Evolutionary conservation across 805 yeast genomes (phyloP).

Genomic region (Wickerhamomyces silvicola): DNA sequence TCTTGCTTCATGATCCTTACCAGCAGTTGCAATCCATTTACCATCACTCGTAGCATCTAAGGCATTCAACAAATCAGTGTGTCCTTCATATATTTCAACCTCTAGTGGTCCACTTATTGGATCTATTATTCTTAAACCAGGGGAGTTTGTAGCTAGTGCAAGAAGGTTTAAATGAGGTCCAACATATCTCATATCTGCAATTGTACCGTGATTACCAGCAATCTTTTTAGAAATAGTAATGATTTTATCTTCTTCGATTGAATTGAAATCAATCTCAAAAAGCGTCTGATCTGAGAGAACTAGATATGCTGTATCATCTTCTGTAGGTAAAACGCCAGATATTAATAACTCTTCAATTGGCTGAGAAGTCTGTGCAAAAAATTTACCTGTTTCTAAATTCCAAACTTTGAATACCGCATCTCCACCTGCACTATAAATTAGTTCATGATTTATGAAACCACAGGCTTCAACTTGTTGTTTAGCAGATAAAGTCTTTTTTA

Average conservation of each 20-base stretch:
- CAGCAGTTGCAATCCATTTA: slow-evolving; percentile 83
- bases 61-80: slow-evolving; percentile 75
- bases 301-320: slow-evolving; percentile 34
- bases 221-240: slow-evolving; percentile 48
- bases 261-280: slow-evolving; percentile 36
- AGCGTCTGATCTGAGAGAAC: slow-evolving; percentile 85
- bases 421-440: slow-evolving; percentile 80
- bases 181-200: slow-evolving; percentile 79
- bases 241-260: slow-evolving; percentile 22
- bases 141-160: slow-evolving; percentile 92
- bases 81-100: slow-evolving; percentile 68
- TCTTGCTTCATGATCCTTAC: slow-evolving; percentile 81
- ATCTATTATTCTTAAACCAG: slow-evolving; percentile 72
- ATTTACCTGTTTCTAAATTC: slow-evolving; percentile 53
- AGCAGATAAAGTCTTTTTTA: slow-evolving; percentile 62
- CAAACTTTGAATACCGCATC: slow-evolving; percentile 63
- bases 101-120: slow-evolving; percentile 51
- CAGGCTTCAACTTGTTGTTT: slow-evolving; percentile 67
- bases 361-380: slow-evolving; percentile 31
- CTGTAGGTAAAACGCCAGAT: slow-evolving; percentile 45
- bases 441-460: slow-evolving; percentile 68
- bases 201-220: slow-evolving; percentile 94
- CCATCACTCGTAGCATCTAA: slow-evolving; percentile 79
- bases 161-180: slow-evolving; percentile 53
- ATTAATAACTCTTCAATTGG: slow-evolving; percentile 74